phyloP scores from a whole-genome alignment of 1,139 yeast genomes.

The Sugiyamaella japonica region DNA sequence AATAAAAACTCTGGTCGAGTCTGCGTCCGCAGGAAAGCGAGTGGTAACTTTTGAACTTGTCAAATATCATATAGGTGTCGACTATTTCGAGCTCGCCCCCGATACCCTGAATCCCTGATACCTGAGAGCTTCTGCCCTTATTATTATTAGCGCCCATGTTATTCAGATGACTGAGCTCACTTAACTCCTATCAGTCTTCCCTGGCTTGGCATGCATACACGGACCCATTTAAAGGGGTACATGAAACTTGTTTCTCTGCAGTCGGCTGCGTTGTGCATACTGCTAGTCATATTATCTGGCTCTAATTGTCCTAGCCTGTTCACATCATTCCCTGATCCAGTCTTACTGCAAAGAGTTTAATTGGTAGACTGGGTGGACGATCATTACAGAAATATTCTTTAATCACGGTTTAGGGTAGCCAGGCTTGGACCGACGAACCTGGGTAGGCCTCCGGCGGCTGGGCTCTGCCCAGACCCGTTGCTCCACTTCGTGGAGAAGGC shows the following conservation, averaged over 20 bases:
- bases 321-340: not conserved
- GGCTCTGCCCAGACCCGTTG: not conserved
- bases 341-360: not conserved
- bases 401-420: not conserved
- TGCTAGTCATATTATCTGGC: not conserved
- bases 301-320: not conserved
- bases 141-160: no score
- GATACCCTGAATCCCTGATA: no score
- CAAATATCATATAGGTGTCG: no score
- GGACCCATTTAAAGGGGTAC: slow-evolving; percentile 4
- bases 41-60: no score
- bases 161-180: not conserved
- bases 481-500: not conserved
- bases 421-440: no score
- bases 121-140: no score
- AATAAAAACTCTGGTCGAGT: no score
- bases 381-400: not conserved
- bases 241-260: not conserved
- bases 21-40: no score
- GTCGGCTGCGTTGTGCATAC: not conserved
- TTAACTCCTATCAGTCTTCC: not conserved
- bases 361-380: not conserved
- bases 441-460: not conserved
- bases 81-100: no score
- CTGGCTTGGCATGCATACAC: no score